Base-by-base conservation (phyloP, 2,329 filamentous ascomycete species). In the Penicillium brasilianum region DNA sequence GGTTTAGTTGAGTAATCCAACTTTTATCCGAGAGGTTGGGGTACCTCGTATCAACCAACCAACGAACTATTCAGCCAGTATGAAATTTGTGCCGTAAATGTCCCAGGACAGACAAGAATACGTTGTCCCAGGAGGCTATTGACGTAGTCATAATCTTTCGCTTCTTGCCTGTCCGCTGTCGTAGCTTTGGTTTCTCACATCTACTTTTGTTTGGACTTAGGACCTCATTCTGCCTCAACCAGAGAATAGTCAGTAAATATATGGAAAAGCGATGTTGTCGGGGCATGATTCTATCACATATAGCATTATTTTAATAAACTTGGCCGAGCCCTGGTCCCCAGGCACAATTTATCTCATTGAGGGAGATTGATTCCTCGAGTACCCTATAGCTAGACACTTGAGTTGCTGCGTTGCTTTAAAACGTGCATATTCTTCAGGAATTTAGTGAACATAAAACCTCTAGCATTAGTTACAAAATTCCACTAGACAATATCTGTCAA, bases 401-500 rank as follows among this genome's bases (percentile, higher is more conserved):
- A 22, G 41, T 44, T 44, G 41, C 41, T 44, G n/a, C 13, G 4
- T 44, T 44, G 41, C 41, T 44, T 22, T 22, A 22, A 14, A 44
- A 44, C n/a, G 2, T 44, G 41, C 11, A 44, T 44, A 22, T 44
- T 44, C 14, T 10, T 44, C n/a, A 44, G 41, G 41, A 44, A 44
- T 44, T 22, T 44, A 44, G 41, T 44, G n/a, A 44, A 44, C 41
- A 22, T 44, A 22, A 44, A 44, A 5, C n/a, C n/a, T 44, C 41
- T 44, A 44, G 41, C 41, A 44, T 22, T 44, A 14, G 41, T 22
- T 44, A 44, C 41, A 44, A 44, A 22, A 22, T 44, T 44, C 2
- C n/a, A 44, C n/a, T 44, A 44, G n/a, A n/a, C n/a, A 44, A 44
- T 44, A 44, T 6, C 14, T 44, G 41, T 44, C 41, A n/a, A n/a